A percentile compares a stretch with the other conserved stretches of the same genome.
Conservation (phyloP, 345 rosid species). For the Gossypium raimondii region DNA sequence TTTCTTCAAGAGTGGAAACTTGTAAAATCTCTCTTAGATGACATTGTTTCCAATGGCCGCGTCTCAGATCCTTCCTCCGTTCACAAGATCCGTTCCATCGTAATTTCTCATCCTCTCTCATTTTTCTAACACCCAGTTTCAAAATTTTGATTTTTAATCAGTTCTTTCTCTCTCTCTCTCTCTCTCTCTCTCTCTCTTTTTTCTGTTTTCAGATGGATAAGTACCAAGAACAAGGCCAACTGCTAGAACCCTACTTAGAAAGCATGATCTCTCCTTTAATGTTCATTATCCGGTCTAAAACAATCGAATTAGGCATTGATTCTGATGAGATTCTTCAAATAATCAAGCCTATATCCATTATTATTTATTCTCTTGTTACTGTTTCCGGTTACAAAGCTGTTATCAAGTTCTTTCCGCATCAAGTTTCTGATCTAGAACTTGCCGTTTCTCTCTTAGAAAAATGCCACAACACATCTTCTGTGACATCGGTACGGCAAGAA, state of each 20-base stretch:
- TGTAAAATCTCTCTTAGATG: constrained; percentile 66
- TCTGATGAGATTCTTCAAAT: constrained; percentile 53
- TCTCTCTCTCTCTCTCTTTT: no score
- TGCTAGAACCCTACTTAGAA: constrained; percentile 88
- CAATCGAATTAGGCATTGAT: constrained; percentile 42
- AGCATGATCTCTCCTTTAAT: constrained; percentile 77
- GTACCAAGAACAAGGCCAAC: constrained; percentile 87
- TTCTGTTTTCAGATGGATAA: constrained; percentile 58
- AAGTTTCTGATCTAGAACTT: constrained; percentile 84
- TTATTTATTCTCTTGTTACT: constrained; percentile 75
- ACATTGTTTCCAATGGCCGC: constrained; percentile 56
- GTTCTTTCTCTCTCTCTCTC: neutral
- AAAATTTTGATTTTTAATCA: neutral
- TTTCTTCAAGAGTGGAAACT: constrained; percentile 85
- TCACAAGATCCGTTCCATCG: constrained; percentile 78
- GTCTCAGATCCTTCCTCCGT: constrained; percentile 60
- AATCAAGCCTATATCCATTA: constrained; percentile 74
- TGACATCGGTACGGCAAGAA: constrained; percentile 67
- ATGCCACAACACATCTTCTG: constrained; percentile 59
- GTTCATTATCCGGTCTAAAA: constrained; percentile 58
- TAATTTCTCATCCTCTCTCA: constrained; percentile 20
- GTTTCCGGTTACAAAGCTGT: constrained; percentile 90
- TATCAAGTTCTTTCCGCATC: constrained; percentile 89
- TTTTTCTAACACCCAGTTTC: neutral
- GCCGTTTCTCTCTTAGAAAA: constrained; percentile 83